Base-by-base conservation (phyloP, 768 basidiomycete species). In the Mycena olivaceomarginata region DNA sequence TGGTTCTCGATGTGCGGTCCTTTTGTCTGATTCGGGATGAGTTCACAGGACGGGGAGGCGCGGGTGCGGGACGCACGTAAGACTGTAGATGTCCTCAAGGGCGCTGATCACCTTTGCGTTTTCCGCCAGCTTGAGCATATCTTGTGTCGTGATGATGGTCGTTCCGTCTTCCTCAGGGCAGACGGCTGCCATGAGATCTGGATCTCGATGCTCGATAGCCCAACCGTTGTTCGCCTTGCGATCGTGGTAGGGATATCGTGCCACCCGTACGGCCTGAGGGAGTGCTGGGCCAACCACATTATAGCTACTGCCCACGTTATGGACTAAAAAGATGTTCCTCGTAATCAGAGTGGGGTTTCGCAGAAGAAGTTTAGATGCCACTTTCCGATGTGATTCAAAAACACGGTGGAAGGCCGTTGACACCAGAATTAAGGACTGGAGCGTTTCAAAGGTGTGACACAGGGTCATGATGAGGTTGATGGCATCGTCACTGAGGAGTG, bases 221-320 rank as follows among this genome's bases (percentile, higher is more conserved):
- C 31, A 31, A 31, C 31, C 31, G 31, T 31, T 31, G 31, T 31
- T 31, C 31, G 31, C 31, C 2, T 15, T 13, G 12, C 10, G 39
- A 18, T 45, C n/a, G 22, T 25, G 16, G 2, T 62, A 70, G 13
- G 75, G 60, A 62, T 72, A 79, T 13, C 80, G 73, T n/a, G 76
- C 45, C 10, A 84, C 48, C 2, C 77, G 70, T 40, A 85, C 31
- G 0, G 83, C 82, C 60, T 82, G 79, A 56, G 84, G 82, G 56
- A 84, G 73, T 9, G 80, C 81, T 9, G 81, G 79, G 8, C 84
- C 83, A 12, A 81, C 77, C 9, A 81, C 65, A 46, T 83, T 84
- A 57, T 79, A 83, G 83, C 80, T 18, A 85, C 81, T 8, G 80
- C 79, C 5, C 80, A n/a, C 11, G 13, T n/a, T 10, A 63, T 63